These are phyloP conservation scores for Reutealis trisperma DNA, from an alignment of 345 rosid genomes.

Conservation along the genomic window DNA sequence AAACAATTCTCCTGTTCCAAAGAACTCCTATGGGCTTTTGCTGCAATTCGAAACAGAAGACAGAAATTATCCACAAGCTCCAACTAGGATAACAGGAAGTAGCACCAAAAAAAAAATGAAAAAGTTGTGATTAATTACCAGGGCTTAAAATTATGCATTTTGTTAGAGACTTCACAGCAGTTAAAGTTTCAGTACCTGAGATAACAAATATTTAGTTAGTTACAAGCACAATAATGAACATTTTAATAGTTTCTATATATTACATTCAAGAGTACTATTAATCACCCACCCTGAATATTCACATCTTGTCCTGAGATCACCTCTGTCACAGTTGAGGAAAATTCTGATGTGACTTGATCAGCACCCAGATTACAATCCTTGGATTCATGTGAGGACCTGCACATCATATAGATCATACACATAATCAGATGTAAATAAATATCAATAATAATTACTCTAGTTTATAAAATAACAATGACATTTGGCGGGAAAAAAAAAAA, in stretches of 20 bases:
- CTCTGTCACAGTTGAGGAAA: conserved; percentile 48
- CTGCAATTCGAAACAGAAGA: conserved; percentile 38
- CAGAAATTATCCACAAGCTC: neutral
- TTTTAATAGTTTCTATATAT: neutral
- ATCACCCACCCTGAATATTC: conserved; percentile 44
- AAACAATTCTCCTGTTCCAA: conserved; percentile 30
- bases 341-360: conserved; percentile 47
- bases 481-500: no score
- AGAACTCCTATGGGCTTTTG: conserved; percentile 34
- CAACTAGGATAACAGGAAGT: neutral
- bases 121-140: conserved; percentile 38
- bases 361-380: conserved; percentile 38
- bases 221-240: neutral
- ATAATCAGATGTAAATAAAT: conserved; percentile 13
- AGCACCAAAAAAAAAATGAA: neutral
- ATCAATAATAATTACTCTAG: neutral
- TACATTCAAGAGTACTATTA: conserved; percentile 12
- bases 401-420: neutral
- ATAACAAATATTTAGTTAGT: conserved; percentile 3
- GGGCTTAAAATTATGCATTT: conserved; percentile 74
- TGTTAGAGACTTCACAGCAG: conserved; percentile 60
- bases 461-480: no score
- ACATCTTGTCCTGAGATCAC: conserved; percentile 40
- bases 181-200: conserved; percentile 53
- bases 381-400: conserved; percentile 54